These are phyloP conservation scores for Tetraselmis striata DNA, from an alignment of 139 green algal species.

Conservation along the genomic window DNA sequence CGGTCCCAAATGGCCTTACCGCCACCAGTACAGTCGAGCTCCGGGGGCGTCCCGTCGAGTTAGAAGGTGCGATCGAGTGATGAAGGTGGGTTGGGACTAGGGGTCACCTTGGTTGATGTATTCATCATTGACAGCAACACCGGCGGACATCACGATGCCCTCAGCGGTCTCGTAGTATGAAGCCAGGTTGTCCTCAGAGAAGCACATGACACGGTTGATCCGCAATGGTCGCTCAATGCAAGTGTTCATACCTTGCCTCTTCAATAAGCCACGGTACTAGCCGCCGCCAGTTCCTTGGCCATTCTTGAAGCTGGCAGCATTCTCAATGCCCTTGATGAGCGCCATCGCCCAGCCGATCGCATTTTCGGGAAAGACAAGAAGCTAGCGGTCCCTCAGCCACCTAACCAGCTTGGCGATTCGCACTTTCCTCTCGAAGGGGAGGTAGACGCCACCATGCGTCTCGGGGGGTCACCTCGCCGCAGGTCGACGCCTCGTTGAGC, in stretches of 20 bases:
- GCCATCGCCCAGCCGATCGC: neutral
- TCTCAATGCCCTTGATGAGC: neutral
- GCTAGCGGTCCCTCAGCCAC: neutral
- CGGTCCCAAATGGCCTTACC: neutral
- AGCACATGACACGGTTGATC: neutral
- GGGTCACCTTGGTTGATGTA: neutral
- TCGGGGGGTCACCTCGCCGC: neutral
- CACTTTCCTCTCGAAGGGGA: neutral
- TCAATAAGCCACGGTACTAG: neutral
- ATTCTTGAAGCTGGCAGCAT: neutral
- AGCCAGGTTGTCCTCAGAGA: neutral
- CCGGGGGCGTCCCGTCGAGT: neutral
- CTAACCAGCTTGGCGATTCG: neutral
- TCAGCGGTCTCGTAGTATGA: neutral
- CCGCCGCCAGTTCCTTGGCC: neutral
- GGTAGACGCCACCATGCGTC: neutral
- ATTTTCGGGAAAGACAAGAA: neutral
- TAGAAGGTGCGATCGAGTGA: neutral
- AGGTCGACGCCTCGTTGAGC: neutral
- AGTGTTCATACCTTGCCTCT: neutral
- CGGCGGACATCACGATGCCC: neutral
- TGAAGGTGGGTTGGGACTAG: neutral
- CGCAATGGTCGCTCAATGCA: neutral
- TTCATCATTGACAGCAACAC: neutral
- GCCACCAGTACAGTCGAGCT: neutral